Evolutionary conservation across 2,329 filamentous ascomycete species (phyloP).

Genomic region (Exutisphaerella laricina): DNA sequence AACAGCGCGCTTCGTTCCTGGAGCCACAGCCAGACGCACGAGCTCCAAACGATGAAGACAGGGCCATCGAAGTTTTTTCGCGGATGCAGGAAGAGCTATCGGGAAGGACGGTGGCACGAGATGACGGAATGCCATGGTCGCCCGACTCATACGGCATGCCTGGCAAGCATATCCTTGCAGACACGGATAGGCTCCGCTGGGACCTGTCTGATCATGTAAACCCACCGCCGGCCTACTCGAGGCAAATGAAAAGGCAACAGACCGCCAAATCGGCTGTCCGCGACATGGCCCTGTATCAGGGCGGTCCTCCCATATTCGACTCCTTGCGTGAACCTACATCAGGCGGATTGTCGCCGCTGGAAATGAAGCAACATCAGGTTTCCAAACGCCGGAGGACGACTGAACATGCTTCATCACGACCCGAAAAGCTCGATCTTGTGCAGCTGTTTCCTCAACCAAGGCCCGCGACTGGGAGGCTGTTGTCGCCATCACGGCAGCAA

Average conservation of each 20-base stretch:
- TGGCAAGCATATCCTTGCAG: neutral
- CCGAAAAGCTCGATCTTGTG: constrained; percentile 38
- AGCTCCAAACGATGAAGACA: constrained; percentile 6
- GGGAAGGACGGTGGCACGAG: constrained; percentile 4
- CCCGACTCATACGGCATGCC: constrained; percentile 11
- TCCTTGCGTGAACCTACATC: constrained; percentile 8
- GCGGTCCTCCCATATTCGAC: constrained; percentile 25
- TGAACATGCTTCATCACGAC: constrained; percentile 16
- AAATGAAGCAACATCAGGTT: constrained; percentile 14
- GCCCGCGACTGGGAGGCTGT: constrained; percentile 23
- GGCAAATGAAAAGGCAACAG: constrained; percentile 4
- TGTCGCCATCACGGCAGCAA: constrained; percentile 38
- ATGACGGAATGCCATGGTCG: constrained; percentile 15
- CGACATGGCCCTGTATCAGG: constrained; percentile 40
- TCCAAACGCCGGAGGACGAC: constrained; percentile 20
- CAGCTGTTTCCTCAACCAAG: constrained; percentile 37
- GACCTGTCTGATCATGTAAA: constrained; percentile 35
- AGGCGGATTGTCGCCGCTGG: constrained; percentile 9
- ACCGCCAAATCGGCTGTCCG: constrained; percentile 35
- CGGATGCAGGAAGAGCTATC: constrained; percentile 16
- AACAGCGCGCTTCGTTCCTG: too few species aligned
- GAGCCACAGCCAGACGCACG: too few species aligned
- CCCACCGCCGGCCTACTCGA: constrained; percentile 25
- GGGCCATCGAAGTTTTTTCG: constrained; percentile 13
- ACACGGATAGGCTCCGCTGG: constrained; percentile 16